Conservation (phyloP, 2,329 filamentous ascomycete genomes). For the Apiospora pterosperma region DNA sequence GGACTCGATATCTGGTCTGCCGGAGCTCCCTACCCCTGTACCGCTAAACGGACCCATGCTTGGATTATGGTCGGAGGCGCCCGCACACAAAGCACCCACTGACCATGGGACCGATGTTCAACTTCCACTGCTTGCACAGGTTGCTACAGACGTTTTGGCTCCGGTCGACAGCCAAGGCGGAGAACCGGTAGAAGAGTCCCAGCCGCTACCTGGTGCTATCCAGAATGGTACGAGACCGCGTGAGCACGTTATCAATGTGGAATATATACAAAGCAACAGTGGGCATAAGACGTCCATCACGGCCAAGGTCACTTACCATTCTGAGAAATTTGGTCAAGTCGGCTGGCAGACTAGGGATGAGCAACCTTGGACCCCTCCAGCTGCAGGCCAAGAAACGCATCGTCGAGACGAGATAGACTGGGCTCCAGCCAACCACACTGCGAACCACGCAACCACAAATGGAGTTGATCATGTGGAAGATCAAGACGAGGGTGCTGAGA, state of each 20-base stretch:
- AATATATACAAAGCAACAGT: not conserved
- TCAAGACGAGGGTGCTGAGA: not conserved
- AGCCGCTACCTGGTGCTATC: not conserved
- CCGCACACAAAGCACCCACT: not conserved
- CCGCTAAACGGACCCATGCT: not conserved
- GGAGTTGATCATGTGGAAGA: not conserved
- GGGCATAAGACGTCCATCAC: not conserved
- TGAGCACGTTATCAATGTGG: not conserved
- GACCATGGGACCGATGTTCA: not conserved
- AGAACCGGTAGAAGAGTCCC: not conserved
- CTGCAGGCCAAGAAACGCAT: not conserved
- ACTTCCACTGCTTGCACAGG: not conserved
- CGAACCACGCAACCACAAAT: not conserved
- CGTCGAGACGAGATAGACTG: not conserved
- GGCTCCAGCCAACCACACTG: not conserved
- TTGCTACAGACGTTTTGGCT: not conserved
- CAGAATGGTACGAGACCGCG: not conserved
- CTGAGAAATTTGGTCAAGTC: not conserved
- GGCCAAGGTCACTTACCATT: not conserved
- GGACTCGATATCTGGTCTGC: no score
- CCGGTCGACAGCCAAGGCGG: not conserved
- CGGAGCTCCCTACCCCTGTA: not conserved
- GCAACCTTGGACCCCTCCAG: not conserved
- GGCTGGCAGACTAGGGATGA: not conserved
- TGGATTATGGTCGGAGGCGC: not conserved